Percentiles rank a stretch among this genome's conserved stretches.
Evolutionary conservation across 768 basidiomycete species (phyloP).

Genomic region (Xerocomus brunneocitrinus): DNA sequence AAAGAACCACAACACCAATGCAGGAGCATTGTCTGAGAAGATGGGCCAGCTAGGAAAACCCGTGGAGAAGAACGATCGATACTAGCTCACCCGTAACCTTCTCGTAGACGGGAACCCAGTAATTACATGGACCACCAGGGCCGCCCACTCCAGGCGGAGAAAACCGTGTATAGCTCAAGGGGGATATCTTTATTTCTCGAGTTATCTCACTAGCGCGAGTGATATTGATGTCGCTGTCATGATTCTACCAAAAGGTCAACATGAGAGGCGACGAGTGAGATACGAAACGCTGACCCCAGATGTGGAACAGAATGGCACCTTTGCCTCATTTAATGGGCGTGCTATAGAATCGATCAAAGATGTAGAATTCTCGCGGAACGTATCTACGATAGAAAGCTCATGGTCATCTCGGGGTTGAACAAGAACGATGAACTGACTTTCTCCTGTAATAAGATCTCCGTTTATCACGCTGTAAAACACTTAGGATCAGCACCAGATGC

Average conservation of each 20-base stretch:
- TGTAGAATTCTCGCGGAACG: slow-evolving; percentile 64
- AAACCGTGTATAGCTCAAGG: slow-evolving; percentile 56
- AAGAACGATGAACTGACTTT: slow-evolving; percentile 36
- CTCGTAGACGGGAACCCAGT: slow-evolving; percentile 69
- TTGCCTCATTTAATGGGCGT: slow-evolving; percentile 50
- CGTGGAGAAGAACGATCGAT: not conserved
- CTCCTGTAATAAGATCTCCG: slow-evolving; percentile 72
- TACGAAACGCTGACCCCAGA: slow-evolving; percentile 50
- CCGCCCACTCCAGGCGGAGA: slow-evolving; percentile 63
- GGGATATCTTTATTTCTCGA: slow-evolving; percentile 54
- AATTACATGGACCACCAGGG: slow-evolving; percentile 58
- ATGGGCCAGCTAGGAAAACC: not conserved
- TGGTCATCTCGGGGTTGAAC: not conserved
- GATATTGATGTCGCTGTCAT: slow-evolving; percentile 71
- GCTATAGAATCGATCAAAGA: slow-evolving; percentile 60
- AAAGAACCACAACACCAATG: slow-evolving; percentile 67
- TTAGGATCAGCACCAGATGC: not conserved
- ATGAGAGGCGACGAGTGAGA: not conserved
- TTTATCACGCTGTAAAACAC: slow-evolving; percentile 51
- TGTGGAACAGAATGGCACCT: slow-evolving; percentile 62
- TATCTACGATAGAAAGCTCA: slow-evolving; percentile 38
- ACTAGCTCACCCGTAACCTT: slow-evolving; percentile 27
- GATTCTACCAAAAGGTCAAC: slow-evolving; percentile 45
- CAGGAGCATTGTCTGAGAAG: slow-evolving; percentile 38
- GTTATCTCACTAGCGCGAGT: slow-evolving; percentile 62